These are phyloP conservation scores for Carex parvula DNA, from an alignment of 176 grass and related monocot species.

Conservation along the genomic window DNA sequence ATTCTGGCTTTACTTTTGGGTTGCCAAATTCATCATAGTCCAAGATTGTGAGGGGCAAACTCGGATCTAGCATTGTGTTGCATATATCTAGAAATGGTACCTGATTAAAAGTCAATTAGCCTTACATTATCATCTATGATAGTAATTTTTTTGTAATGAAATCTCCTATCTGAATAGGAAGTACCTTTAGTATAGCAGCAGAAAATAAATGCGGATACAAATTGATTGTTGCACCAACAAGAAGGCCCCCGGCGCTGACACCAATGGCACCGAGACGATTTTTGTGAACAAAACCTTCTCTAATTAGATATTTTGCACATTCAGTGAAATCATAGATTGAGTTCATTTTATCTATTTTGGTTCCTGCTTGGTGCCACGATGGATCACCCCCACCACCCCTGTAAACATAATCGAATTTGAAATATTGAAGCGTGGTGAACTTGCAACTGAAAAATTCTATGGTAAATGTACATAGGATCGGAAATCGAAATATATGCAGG, in stretches of 20 bases:
- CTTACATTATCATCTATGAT: conserved; percentile 2
- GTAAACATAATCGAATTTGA: conserved; percentile 32
- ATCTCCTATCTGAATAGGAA: conserved; percentile 1
- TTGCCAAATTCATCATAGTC: conserved; percentile 95
- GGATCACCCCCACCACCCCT: conserved; percentile 70
- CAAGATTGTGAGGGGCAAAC: conserved; percentile 91
- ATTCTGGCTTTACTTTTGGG: conserved; percentile 58
- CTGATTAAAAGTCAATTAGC: conserved; percentile 39
- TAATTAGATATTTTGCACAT: conserved; percentile 66
- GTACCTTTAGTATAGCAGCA: conserved; percentile 91
- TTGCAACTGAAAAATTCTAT: conserved; percentile 3
- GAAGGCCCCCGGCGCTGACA: conserved; percentile 79
- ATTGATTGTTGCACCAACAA: conserved; percentile 72
- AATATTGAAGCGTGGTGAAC: background rate
- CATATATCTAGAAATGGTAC: conserved; percentile 94
- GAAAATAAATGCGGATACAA: conserved; percentile 72
- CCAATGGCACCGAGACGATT: conserved; percentile 72
- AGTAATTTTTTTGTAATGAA: background rate
- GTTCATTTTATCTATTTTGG: conserved; percentile 73
- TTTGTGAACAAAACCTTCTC: conserved; percentile 73
- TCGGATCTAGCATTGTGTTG: conserved; percentile 81
- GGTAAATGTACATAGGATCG: conserved; percentile 7
- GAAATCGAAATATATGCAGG: background rate
- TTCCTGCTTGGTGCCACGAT: conserved; percentile 70
- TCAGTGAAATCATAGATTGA: conserved; percentile 81